Base-by-base conservation (phyloP, 2,329 filamentous ascomycete species). In the Calonectria pseudoreteaudii region DNA sequence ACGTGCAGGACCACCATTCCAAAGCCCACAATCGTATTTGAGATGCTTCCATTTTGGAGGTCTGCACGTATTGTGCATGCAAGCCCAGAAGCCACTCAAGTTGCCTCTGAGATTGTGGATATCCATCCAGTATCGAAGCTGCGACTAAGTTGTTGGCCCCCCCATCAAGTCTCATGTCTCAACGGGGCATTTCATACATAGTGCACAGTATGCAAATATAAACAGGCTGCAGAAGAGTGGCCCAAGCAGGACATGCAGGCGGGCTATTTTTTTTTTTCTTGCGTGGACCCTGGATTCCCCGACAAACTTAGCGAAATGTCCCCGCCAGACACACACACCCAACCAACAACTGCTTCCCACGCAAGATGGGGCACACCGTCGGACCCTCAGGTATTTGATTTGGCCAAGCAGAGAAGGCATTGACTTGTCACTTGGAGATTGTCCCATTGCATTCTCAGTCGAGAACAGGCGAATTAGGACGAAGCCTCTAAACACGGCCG, bases 391-490 rank as follows among this genome's bases (percentile, higher is more conserved):
- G 14, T 36, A 34, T 66, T 65, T 36, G n/a, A 31, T 53, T 30
- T 38, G 49, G 41, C 41, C 58, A 49, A 20, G 49, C 60, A 41
- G 11, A 30, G 30, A 58, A 16, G 16, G 18, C 38, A 60, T 66
- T 56, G 49, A 64, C 65, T 53, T 68, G 36, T 49, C 64, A 68
- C 28, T 53, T 65, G 66, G 69, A 72, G 44, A 68, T 66, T 71
- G 69, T 73, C 70, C 62, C 36, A 38, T 53, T 31, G 66, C 38
- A 11, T 23, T 74, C 31, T 77, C 41, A 28, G 28, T 72, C 36
- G 56, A 36, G 41, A 28, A 38, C 68, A 68, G 31, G 60, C 78
- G 74, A 78, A 74, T 78, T 67, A 69, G 62, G 44, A 56, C 26
- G 64, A 50, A 58, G 20, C 23, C 64, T 23, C 38, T 53, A 71